Evolutionary conservation across 441 rosid species (phyloP).

Genomic region (Kokia cookei): DNA sequence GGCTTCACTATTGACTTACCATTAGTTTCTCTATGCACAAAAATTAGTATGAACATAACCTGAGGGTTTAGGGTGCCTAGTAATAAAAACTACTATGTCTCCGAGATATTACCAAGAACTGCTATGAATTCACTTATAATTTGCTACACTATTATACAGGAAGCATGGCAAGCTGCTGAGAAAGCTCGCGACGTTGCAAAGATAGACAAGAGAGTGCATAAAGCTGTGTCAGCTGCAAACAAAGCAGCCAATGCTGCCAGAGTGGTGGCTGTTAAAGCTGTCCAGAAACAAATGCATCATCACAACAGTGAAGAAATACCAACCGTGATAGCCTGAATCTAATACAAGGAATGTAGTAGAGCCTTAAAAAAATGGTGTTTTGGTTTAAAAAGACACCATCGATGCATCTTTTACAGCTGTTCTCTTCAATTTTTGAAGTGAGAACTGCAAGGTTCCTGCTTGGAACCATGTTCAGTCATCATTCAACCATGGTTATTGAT

Average conservation of each 20-base stretch:
- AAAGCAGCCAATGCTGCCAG: slow-evolving; percentile 78
- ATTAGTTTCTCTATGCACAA: not conserved
- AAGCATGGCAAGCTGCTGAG: slow-evolving; percentile 55
- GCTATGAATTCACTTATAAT: not conserved
- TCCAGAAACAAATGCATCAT: slow-evolving; percentile 44
- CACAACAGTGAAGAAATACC: slow-evolving; percentile 18
- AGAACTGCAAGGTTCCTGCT: slow-evolving; percentile 16
- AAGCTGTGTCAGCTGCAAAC: slow-evolving; percentile 55
- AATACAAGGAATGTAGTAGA: slow-evolving; percentile 2
- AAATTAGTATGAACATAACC: not conserved
- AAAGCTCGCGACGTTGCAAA: slow-evolving; percentile 32
- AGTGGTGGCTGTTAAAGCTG: slow-evolving; percentile 71
- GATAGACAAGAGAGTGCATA: slow-evolving; percentile 55
- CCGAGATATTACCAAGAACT: not conserved
- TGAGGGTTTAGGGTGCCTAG: not conserved
- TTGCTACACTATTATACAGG: slow-evolving; percentile 25
- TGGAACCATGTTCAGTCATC: slow-evolving; percentile 34
- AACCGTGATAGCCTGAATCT: not conserved
- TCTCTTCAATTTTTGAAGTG: not conserved
- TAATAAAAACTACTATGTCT: not conserved
- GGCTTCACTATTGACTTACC: not conserved
- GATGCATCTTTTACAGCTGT: not conserved
- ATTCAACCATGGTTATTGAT: not conserved
- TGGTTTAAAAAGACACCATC: not conserved
- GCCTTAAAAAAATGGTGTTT: slow-evolving; percentile 1